Conservation (phyloP, 2,329 filamentous ascomycete species). For the Pyrenophora graminea region DNA sequence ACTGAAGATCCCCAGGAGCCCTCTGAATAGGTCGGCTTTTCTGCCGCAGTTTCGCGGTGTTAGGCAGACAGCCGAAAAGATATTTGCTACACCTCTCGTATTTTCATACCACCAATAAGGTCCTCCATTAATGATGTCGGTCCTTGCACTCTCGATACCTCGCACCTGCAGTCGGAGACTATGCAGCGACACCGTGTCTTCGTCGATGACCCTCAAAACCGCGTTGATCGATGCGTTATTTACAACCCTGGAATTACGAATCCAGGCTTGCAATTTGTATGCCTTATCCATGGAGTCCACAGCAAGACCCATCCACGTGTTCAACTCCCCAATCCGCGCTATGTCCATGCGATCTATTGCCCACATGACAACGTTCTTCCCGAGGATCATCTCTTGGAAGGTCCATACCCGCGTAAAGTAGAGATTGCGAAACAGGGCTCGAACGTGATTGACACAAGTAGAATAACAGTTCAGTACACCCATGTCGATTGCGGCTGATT, state of each 20-base stretch:
- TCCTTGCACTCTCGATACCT: conserved; percentile 4
- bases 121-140: conserved; percentile 9
- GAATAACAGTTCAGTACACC: conserved; percentile 10
- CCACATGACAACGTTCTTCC: conserved; percentile 11
- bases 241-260: not conserved
- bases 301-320: conserved; percentile 9
- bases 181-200: not conserved
- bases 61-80: conserved; percentile 8
- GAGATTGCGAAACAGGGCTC: conserved; percentile 2
- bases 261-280: conserved; percentile 1
- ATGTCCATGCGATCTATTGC: not conserved
- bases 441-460: conserved; percentile 7
- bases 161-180: conserved; percentile 2
- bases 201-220: conserved; percentile 3
- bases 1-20: conserved; percentile 6
- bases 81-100: conserved; percentile 1
- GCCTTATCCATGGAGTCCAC: conserved; percentile 6
- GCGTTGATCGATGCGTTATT: conserved; percentile 1
- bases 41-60: not conserved
- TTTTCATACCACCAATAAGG: conserved; percentile 9
- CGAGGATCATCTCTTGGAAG: conserved; percentile 12
- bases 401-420: conserved; percentile 9
- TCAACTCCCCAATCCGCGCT: conserved; percentile 4
- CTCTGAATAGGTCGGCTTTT: not conserved
- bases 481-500: conserved; percentile 6